Evolutionary conservation across 768 basidiomycete species (phyloP).

Genomic region (Kondoa subrosea): DNA sequence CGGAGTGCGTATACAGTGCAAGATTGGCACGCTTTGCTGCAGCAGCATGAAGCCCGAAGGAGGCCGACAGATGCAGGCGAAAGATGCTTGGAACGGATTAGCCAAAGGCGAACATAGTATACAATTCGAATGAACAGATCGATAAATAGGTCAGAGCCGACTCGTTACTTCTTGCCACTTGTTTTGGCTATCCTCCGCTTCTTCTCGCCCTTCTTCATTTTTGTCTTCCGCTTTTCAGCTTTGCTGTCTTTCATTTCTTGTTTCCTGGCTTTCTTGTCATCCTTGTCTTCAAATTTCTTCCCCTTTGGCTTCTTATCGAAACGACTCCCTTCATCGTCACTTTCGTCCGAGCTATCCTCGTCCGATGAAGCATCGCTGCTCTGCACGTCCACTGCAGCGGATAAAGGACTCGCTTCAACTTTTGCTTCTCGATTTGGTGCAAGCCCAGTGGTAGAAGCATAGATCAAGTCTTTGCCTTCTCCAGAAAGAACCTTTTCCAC

Average conservation of each 20-base stretch:
- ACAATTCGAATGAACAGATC: neutral
- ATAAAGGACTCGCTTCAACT: neutral
- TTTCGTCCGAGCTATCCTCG: constrained; percentile 31
- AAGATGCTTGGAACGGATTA: neutral
- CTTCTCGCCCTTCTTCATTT: constrained; percentile 93
- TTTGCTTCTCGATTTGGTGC: constrained; percentile 25
- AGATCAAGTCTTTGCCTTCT: constrained; percentile 59
- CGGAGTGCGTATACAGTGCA: neutral
- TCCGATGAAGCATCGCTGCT: constrained; percentile 31
- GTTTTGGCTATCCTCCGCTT: constrained; percentile 55
- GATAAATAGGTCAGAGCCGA: no score
- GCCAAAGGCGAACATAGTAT: neutral
- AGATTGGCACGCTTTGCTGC: neutral
- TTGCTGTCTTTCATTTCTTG: constrained; percentile 72
- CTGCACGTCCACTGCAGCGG: neutral
- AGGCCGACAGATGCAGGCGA: neutral
- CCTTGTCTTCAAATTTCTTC: constrained; percentile 80
- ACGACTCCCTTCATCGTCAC: constrained; percentile 30
- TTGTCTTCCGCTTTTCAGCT: constrained; percentile 69
- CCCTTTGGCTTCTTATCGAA: constrained; percentile 52
- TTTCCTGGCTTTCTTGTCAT: constrained; percentile 84
- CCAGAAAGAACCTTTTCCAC: constrained; percentile 57
- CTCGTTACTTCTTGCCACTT: constrained; percentile 21
- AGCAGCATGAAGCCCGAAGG: neutral
- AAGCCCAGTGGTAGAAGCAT: constrained; percentile 69